Evolutionary conservation across 2,329 filamentous ascomycete genomes (phyloP).

Genomic region (Talaromyces sp.): DNA sequence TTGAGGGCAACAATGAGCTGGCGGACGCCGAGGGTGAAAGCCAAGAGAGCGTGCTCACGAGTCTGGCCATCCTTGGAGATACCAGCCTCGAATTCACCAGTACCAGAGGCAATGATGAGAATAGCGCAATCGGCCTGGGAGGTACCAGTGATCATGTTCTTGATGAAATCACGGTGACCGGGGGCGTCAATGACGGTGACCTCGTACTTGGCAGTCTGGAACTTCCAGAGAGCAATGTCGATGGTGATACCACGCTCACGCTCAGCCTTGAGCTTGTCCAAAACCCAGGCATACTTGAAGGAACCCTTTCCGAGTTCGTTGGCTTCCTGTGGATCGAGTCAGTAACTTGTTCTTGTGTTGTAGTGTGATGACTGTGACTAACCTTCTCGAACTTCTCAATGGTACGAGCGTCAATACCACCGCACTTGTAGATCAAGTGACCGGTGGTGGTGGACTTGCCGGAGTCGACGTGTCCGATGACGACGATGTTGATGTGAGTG

Average conservation of each 20-base stretch:
- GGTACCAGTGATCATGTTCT: slow-evolving; percentile 99
- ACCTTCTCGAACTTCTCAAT: slow-evolving; percentile 99
- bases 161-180: slow-evolving; percentile 99
- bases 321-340: slow-evolving; percentile 71
- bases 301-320: slow-evolving; percentile 99
- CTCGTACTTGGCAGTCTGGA: slow-evolving; percentile 97
- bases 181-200: slow-evolving; percentile 99
- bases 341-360: background rate
- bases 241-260: slow-evolving; percentile 99
- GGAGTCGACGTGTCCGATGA: slow-evolving; percentile 99
- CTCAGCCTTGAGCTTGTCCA: slow-evolving; percentile 99
- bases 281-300: slow-evolving; percentile 99
- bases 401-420: slow-evolving; percentile 99
- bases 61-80: slow-evolving; percentile 99
- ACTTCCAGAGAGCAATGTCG: slow-evolving; percentile 99
- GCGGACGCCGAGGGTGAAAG: slow-evolving; percentile 99
- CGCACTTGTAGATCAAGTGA: slow-evolving; percentile 99
- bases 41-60: slow-evolving; percentile 99
- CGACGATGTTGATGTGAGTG: slow-evolving; percentile 95
- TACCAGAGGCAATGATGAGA: slow-evolving; percentile 99
- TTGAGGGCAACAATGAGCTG: slow-evolving; percentile 99
- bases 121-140: slow-evolving; percentile 99
- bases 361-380: slow-evolving; percentile 37
- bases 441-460: slow-evolving; percentile 96
- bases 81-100: slow-evolving; percentile 99